Evolutionary conservation across 129 eudicot genomes (phyloP).

Genomic region (Tagetes erecta): DNA sequence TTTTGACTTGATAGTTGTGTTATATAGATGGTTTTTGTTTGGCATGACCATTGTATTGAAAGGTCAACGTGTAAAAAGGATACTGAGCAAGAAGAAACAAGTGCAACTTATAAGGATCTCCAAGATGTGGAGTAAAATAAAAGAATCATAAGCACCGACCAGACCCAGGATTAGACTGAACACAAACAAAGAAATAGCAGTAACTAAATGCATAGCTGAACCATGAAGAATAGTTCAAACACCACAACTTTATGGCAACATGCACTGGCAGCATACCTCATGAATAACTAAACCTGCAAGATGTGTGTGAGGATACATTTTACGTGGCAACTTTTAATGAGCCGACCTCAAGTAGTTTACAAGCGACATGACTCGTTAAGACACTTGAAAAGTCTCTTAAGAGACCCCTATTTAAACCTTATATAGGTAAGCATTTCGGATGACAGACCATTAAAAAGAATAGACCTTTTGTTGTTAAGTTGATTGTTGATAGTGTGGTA

Average conservation of each 20-base stretch:
- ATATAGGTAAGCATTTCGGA: no score
- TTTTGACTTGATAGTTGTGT: constrained; percentile 31
- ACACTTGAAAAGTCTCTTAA: no score
- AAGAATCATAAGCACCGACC: background rate
- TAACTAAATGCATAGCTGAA: no score
- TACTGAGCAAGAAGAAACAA: background rate
- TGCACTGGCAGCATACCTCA: background rate
- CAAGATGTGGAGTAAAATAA: background rate
- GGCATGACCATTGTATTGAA: background rate
- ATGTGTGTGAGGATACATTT: no score
- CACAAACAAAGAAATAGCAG: background rate
- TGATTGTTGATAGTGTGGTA: no score
- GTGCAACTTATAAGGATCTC: background rate
- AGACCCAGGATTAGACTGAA: background rate
- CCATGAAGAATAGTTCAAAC: no score
- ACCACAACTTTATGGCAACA: background rate
- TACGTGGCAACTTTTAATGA: no score
- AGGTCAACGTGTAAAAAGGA: background rate
- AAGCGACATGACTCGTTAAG: no score
- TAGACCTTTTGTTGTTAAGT: no score
- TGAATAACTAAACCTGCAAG: background rate
- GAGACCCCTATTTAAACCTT: no score
- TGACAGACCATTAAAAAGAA: no score
- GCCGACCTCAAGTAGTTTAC: no score
- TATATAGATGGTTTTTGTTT: background rate